Base-by-base conservation (phyloP, 139 green algal species). In the Chlamydomonas applanata region DNA sequence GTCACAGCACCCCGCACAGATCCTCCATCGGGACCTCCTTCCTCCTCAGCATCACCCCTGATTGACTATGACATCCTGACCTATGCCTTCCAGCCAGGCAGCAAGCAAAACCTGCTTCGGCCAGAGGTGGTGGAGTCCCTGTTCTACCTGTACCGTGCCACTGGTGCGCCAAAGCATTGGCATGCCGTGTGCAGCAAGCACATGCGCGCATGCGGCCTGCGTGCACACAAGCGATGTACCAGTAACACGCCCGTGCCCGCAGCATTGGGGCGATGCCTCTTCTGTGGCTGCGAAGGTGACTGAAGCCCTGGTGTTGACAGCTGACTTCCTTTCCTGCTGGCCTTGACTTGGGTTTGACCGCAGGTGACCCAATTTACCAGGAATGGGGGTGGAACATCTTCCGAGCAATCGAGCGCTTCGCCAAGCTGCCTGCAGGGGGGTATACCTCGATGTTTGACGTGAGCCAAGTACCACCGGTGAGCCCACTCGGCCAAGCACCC, bases 371-470 rank as follows among this genome's bases (percentile, higher is more conserved):
- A 1, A 79, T 82, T 62, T 97, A 96, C 84, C 84, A 83, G 9
- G 87, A 94, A 63, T 93, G 87, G 89, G 89, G 82, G 25, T 96
- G 90, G 92, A 81, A 84, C 49, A 94, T 96, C 72, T 96, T 95
- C 78, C 74, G 89, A 4, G 92, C 89, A 1, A 94, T 88, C 75
- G 82, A 95, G 66, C 82, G 67, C 62, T 91, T 79, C 44, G 78
- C 63, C 67, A 81, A 82, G 44, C 75, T 92, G 11, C 32, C 49
- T 1, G 80, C 45, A 2, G 90, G 91, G 1, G 92, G 91, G 4
- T 97, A 83, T 65, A 44, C 65, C 14, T 45, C 44, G 19, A 69
- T 79, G 65, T 5, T 30, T 9, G 9, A 62, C n/a, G 74, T 74
- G 54, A 53, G 36, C 40, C 40, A 49, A 49, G 40, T 49, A 49